Evolutionary conservation across 2,329 filamentous ascomycete species (phyloP), one percentile per base, ranked within the genome.

Genomic region (Ophiostoma triangulosporum): DNA sequence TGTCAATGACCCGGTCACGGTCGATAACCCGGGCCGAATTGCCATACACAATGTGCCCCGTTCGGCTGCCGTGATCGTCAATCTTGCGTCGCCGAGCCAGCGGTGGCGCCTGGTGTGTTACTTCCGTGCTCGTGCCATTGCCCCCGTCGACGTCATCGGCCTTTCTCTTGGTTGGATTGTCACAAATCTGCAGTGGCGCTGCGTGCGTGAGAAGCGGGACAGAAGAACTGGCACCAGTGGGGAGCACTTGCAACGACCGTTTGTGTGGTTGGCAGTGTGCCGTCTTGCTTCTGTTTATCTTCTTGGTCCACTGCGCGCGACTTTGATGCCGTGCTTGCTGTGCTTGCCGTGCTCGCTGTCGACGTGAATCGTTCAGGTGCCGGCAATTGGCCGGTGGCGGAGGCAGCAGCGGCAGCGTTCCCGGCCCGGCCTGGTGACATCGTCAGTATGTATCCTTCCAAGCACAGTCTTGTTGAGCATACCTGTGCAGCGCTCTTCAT

Each of bases 161-260:
- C 40, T 57, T 57, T 36, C 55, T 45, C 38, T 57, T 57, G 22
- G 31, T 36, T 1, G 46, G 38, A n/a, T 17, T 40, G n/a, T 15
- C n/a, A 17, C 6, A 26, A 17, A 14, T 12, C 26, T 24, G 14
- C n/a, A 26, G 7, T 17, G 43, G 26, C 26, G 24, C 15, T 29
- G 43, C 78, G 1, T 94, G 67, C 3, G 76, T 75, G 4, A 76
- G 62, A 0, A 80, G 60, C 0, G 43, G 49, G 43, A 31, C 32
- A 26, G 48, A 11, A 12, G 32, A 32, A 20, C 32, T 3, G 7
- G n/a, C 15, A 17, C 24, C 12, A 29, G 26, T 2, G 3, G 15
- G n/a, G 35, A 17, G 15, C 12, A 15, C 24, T 17, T 40, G 7
- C 17, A 12, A 22, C 6, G 38, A 24, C 3, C 8, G 1, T 24